Base-by-base conservation (phyloP, 805 yeast species). In the Starmerella asiatica region DNA sequence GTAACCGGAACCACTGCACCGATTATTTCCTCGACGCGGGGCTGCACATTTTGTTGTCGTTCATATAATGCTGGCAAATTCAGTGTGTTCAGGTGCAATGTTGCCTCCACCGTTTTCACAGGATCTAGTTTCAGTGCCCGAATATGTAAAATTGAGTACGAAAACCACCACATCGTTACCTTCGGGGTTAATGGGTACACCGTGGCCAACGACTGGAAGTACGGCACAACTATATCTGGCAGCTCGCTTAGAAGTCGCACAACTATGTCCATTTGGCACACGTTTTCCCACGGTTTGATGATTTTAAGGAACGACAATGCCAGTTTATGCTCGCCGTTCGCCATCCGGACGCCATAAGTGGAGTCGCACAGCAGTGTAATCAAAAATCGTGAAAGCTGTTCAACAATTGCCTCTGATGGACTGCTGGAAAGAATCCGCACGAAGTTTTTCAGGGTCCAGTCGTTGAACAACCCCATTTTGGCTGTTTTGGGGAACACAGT, bases 271-370 rank as follows among this genome's bases (percentile, higher is more conserved):
- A 76, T 61, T 50, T 84, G 93, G 21, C 60, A 43, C 16, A 68
- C 69, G 45, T 80, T 78, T 46, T 80, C 85, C 82, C 93, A 76
- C 1, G 95, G 94, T 50, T 79, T 82, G 51, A 86, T 63, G 23
- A 67, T 62, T 6, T 74, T 73, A 18, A 85, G 54, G 4, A 82
- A 58, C 3, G 76, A 69, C 50, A 73, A 76, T 3, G 83, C 58
- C 21, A 79, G 61, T 53, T 76, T 77, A 57, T 88, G 85, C 52
- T 79, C 70, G n/a, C 49, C 49, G 7, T 15, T 15, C 28, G 24
- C 79, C 44, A 45, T 31, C 7, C 46, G 44, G 7, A 63, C 47
- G 2, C 68, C 66, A 23, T 44, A 38, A 1, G 42, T 47, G 4
- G 36, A 24, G 50, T 75, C 75, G 2, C 75, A 66, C 1, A 72